Conservation (phyloP, 2,329 filamentous ascomycete species). For the Parastagonospora avenae region DNA sequence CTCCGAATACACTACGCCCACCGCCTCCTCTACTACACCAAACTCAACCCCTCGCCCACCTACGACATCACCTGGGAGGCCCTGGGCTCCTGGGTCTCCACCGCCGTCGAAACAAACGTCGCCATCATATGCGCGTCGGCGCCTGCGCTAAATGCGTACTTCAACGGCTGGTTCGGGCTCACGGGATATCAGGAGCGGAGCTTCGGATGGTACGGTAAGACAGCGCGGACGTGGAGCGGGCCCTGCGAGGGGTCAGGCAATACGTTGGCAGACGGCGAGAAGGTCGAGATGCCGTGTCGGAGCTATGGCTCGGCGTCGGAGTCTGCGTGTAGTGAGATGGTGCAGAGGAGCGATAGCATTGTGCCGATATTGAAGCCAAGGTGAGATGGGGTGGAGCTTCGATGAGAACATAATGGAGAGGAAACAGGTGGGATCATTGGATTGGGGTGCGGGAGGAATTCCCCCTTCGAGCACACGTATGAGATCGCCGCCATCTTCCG, state of each 20-base stretch:
- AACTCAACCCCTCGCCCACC: constrained; percentile 7
- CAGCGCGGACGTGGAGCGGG: too few relatives aligned
- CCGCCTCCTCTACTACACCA: constrained; percentile 10
- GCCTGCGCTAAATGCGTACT: constrained; percentile 10
- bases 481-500: too few relatives aligned
- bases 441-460: too few relatives aligned
- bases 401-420: too few relatives aligned
- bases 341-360: neutral
- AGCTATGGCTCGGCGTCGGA: too few relatives aligned
- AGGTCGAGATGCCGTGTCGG: neutral
- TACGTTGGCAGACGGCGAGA: neutral
- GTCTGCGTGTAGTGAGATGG: neutral
- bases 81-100: constrained; percentile 10
- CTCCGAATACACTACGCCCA: constrained; percentile 11
- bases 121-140: constrained; percentile 13
- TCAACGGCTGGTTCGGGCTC: constrained; percentile 5
- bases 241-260: neutral
- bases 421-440: too few relatives aligned
- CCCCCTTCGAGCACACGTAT: too few relatives aligned
- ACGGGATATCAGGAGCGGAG: neutral
- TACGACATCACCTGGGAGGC: constrained; percentile 18
- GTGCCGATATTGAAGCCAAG: neutral
- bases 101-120: constrained; percentile 11
- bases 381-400: neutral
- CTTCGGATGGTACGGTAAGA: constrained; percentile 11